These are phyloP conservation scores for Amanita rimosa DNA, from an alignment of 768 basidiomycete genomes.

Conservation along the genomic window DNA sequence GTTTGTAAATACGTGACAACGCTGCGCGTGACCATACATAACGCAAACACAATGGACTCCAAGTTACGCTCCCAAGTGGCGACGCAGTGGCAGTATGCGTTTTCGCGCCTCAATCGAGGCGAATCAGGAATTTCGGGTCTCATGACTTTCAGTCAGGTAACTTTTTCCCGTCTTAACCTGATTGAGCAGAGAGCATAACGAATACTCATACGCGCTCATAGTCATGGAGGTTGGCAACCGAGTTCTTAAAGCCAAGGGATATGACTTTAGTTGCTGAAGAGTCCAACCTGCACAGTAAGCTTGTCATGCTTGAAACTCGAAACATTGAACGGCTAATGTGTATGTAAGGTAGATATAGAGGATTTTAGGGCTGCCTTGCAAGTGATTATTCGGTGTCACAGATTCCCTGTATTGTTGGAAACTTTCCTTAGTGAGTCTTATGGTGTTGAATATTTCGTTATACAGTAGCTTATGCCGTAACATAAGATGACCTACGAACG, in stretches of 20 bases:
- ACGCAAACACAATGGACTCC: slow-evolving; percentile 29
- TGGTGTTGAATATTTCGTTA: not conserved
- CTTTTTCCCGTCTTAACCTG: not conserved
- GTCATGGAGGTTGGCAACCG: slow-evolving; percentile 5
- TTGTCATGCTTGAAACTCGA: not conserved
- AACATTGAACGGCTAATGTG: slow-evolving; percentile 12
- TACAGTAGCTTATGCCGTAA: not conserved
- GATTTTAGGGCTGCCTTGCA: slow-evolving; percentile 46
- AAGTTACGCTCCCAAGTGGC: slow-evolving; percentile 53
- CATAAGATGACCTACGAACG: slow-evolving; percentile 53
- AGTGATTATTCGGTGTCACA: slow-evolving; percentile 42
- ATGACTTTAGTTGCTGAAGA: not conserved
- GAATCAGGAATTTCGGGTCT: slow-evolving; percentile 55
- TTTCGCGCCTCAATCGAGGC: slow-evolving; percentile 47
- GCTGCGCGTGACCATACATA: not conserved
- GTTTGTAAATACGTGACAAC: not conserved
- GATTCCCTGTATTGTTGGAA: slow-evolving; percentile 56
- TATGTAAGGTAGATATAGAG: slow-evolving; percentile 25
- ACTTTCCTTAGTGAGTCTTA: slow-evolving; percentile 51
- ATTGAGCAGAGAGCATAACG: slow-evolving; percentile 13
- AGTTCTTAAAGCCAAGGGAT: slow-evolving; percentile 3
- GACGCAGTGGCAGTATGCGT: slow-evolving; percentile 63
- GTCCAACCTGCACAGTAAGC: not conserved
- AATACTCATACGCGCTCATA: not conserved
- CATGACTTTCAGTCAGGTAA: slow-evolving; percentile 54